phyloP scores from a whole-genome alignment of 2,329 filamentous ascomycete genomes.

The Dendrostoma leiphaemia region DNA sequence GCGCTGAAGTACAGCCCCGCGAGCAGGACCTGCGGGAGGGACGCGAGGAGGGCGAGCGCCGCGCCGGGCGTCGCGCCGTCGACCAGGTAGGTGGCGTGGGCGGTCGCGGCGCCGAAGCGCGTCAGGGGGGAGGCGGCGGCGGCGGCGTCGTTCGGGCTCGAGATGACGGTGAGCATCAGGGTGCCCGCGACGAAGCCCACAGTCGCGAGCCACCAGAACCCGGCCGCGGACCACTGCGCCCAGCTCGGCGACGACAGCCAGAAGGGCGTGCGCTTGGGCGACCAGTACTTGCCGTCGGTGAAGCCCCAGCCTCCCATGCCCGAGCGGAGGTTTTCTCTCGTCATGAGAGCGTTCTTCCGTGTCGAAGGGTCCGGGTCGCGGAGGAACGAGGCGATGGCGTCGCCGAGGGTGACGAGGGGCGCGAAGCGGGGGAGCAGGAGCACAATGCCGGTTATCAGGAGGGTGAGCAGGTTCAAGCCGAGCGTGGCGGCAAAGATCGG shows the following conservation, averaged over 20 bases:
- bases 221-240: conserved; percentile 40
- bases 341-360: conserved; percentile 42
- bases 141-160: not conserved
- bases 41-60: conserved; percentile 35
- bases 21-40: conserved; percentile 48
- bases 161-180: conserved; percentile 32
- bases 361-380: conserved; percentile 43
- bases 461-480: conserved; percentile 38
- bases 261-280: conserved; percentile 33
- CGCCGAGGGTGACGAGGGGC: conserved; percentile 49
- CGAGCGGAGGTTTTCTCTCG: conserved; percentile 42
- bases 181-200: conserved; percentile 36
- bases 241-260: conserved; percentile 45
- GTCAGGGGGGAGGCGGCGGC: not conserved
- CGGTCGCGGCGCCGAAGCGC: conserved; percentile 35
- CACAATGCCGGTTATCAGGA: conserved; percentile 30
- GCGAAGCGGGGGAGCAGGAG: conserved; percentile 32
- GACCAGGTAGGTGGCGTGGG: conserved; percentile 32
- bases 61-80: conserved; percentile 23
- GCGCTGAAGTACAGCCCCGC: conserved; percentile 45
- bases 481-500: conserved; percentile 41
- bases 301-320: conserved; percentile 42
- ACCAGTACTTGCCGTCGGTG: conserved; percentile 42
- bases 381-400: conserved; percentile 50
- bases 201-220: conserved; percentile 37